A percentile compares a stretch with the other conserved stretches of the same genome.
phyloP scores from a whole-genome alignment of 2,329 filamentous ascomycete species.

The Xylariaceae sp. region DNA sequence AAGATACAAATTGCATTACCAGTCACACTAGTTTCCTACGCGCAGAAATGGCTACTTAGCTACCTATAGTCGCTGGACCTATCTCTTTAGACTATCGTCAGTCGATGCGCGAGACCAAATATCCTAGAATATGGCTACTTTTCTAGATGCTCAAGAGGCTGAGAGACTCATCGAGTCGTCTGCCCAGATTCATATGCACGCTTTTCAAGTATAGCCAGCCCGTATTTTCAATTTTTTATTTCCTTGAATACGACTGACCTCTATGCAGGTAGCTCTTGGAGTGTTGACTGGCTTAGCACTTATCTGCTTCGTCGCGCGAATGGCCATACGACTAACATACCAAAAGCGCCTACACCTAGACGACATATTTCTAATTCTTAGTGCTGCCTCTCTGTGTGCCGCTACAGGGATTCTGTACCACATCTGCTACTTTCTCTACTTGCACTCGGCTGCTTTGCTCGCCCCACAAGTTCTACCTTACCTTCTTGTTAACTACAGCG shows the following conservation, averaged over 20 bases:
- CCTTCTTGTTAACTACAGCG: constrained; percentile 9
- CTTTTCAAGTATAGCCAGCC: too few species aligned
- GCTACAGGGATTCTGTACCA: constrained; percentile 31
- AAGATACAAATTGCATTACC: too few species aligned
- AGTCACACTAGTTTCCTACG: too few species aligned
- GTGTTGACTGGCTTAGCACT: constrained; percentile 25
- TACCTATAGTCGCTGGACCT: too few species aligned
- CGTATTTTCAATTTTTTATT: too few species aligned
- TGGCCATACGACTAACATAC: constrained; percentile 28
- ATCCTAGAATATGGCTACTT: constrained; percentile 12
- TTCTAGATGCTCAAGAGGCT: constrained; percentile 16
- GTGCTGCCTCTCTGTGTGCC: constrained; percentile 20
- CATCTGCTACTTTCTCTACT: constrained; percentile 31
- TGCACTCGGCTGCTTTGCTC: constrained; percentile 26
- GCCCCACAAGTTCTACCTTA: constrained; percentile 17
- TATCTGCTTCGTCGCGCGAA: constrained; percentile 24
- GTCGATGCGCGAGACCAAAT: too few species aligned
- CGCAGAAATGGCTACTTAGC: too few species aligned
- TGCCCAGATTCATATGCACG: constrained; percentile 25
- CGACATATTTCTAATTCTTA: constrained; percentile 29
- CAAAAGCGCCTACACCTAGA: constrained; percentile 25
- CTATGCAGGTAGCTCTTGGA: constrained; percentile 17
- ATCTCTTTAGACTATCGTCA: too few species aligned
- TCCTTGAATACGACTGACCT: too few species aligned
- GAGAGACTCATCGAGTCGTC: constrained; percentile 20